Evolutionary conservation across 192 early-diverging fungal genomes (phyloP), one percentile per base, ranked within the genome.

Genomic region (Coemansia furcata): DNA sequence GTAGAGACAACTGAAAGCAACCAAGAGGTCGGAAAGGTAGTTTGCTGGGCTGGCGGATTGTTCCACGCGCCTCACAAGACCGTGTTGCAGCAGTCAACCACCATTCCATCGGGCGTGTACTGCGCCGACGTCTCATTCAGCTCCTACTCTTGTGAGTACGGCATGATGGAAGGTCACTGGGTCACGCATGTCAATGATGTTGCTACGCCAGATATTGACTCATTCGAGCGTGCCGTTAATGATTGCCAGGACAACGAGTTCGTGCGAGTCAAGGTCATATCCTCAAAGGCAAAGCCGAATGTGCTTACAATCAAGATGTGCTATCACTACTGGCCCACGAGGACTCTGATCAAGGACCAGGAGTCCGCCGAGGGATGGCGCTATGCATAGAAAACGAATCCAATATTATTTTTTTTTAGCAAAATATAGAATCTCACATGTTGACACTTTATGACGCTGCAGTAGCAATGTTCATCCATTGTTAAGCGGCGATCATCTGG

Each of bases 31-130:
- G 83, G 82, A 8, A 86, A 89, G 36, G 83, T 94, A 0, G 75
- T 97, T 37, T 80, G 87, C 17, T 97, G 95, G 95, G 89, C 91
- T 30, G 95, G 95, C 12, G 93, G 91, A 0, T 67, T 89, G 21
- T 85, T 94, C 55, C 91, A 94, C 67, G 84, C 78, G 38, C 88
- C 91, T 33, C 86, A 91, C 73, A 88, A 86, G 65, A 86, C 90
- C 6, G 83, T 90, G 17, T 70, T 88, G 46, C 87, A 88, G 73
- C 89, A 90, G 70, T 84, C 89, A 5, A 76, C 84, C n/a, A 82
- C 84, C 39, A 82, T 87, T 3, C 89, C 90, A 17, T 79, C 78
- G 1, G 86, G 89, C 30, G 88, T 91, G 43, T 90, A 89, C 77
- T 84, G 86, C 52, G 82, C 87, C 2, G 77, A 70, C 69, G 87